phyloP scores from a whole-genome alignment of 768 basidiomycete genomes.

The Tricholoma terreum region DNA sequence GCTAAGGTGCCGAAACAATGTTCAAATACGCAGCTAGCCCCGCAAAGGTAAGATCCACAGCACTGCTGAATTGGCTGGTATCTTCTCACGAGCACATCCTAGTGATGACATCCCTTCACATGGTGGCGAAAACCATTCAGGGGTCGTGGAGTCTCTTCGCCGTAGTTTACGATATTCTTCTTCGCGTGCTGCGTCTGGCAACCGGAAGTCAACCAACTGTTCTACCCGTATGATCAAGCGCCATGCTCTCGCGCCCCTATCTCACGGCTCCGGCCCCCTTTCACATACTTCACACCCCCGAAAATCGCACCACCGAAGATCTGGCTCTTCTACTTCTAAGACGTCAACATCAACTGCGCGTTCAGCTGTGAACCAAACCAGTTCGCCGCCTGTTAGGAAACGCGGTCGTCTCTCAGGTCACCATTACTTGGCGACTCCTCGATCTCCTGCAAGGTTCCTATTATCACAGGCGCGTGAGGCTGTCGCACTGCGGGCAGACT shows the following conservation, averaged over 20 bases:
- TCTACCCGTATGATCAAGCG: constrained; percentile 7
- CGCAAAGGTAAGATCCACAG: constrained; percentile 10
- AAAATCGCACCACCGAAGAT: constrained; percentile 2
- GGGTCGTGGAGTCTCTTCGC: not conserved
- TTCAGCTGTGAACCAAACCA: constrained; percentile 3
- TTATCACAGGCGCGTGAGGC: constrained; percentile 28
- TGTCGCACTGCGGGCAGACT: constrained; percentile 24
- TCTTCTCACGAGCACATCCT: constrained; percentile 10
- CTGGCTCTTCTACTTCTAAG: constrained; percentile 4
- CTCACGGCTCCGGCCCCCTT: not conserved
- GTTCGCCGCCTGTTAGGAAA: not conserved
- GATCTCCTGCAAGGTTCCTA: constrained; percentile 13
- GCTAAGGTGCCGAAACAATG: constrained; percentile 9
- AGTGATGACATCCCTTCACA: constrained; percentile 12
- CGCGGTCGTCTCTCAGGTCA: constrained; percentile 5
- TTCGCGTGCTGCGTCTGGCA: constrained; percentile 10
- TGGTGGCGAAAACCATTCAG: constrained; percentile 11
- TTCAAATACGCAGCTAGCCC: not conserved
- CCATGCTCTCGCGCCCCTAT: constrained; percentile 17
- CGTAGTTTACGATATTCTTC: constrained; percentile 10
- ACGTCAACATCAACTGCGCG: constrained; percentile 1
- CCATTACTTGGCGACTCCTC: not conserved
- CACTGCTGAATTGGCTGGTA: constrained; percentile 2
- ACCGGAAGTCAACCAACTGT: constrained; percentile 3
- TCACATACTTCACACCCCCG: not conserved